phyloP scores from a whole-genome alignment of 2,329 filamentous ascomycete species.

The Clonostachys chloroleuca region DNA sequence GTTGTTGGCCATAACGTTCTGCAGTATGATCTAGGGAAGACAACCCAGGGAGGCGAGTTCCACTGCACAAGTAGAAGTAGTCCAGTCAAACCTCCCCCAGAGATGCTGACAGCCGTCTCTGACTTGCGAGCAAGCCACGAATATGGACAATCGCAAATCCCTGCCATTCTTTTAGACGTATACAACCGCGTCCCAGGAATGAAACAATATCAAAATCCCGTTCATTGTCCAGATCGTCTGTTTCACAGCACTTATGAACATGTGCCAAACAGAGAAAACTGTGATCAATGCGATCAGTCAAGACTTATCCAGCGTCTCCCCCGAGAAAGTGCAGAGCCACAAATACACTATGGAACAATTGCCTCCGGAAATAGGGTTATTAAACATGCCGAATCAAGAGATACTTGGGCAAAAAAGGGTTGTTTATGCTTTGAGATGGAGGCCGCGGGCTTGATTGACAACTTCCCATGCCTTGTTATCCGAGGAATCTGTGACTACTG shows the following conservation, averaged over 20 bases:
- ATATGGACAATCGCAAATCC: background rate
- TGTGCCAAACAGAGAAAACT: background rate
- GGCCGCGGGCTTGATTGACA: conserved; percentile 13
- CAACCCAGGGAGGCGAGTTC: background rate
- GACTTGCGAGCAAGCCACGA: background rate
- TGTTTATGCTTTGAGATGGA: conserved; percentile 20
- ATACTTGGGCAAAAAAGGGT: background rate
- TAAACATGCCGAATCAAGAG: background rate
- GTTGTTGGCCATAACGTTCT: conserved; percentile 9
- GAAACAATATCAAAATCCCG: background rate
- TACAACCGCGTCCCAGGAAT: background rate
- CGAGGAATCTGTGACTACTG: conserved; percentile 29
- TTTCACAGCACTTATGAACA: conserved; percentile 1
- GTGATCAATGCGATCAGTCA: background rate
- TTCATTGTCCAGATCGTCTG: background rate
- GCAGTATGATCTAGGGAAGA: conserved; percentile 5
- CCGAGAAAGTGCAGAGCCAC: background rate
- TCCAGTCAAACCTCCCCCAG: background rate
- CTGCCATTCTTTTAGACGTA: background rate
- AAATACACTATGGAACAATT: conserved; percentile 2
- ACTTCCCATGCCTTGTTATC: conserved; percentile 21
- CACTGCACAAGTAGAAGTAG: background rate
- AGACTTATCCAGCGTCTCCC: background rate
- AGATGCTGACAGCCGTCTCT: background rate
- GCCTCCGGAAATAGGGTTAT: conserved; percentile 3